phyloP scores from a whole-genome alignment of 129 eudicot genomes.

The Deinandra increscens region DNA sequence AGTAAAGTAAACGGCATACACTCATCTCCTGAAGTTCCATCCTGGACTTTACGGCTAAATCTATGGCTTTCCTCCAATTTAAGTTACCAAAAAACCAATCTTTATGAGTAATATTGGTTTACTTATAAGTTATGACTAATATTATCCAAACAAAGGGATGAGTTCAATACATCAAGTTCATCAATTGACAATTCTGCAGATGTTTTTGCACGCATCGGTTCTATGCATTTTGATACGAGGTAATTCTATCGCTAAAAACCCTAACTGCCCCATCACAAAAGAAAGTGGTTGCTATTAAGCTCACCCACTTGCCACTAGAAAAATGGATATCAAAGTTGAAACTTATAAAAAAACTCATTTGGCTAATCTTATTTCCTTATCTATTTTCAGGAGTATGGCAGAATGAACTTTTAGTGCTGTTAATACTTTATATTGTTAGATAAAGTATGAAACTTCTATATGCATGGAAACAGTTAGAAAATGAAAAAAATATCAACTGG shows the following conservation, averaged over 20 bases:
- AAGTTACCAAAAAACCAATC: neutral
- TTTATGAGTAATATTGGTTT: neutral
- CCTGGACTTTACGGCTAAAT: neutral
- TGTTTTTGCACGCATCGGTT: neutral
- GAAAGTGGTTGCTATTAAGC: neutral
- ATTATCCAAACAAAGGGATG: neutral
- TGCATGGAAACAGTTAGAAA: neutral
- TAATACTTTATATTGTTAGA: neutral
- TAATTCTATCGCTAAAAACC: neutral
- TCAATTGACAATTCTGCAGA: neutral
- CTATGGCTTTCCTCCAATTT: neutral
- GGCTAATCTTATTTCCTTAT: neutral
- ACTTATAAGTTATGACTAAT: neutral
- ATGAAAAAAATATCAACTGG: neutral
- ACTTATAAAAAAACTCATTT: neutral
- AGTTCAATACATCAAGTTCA: neutral
- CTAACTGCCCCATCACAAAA: neutral
- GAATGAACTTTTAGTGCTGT: neutral
- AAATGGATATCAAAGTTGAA: neutral
- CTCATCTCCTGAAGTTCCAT: neutral
- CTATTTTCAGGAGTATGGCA: neutral
- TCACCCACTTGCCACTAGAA: neutral
- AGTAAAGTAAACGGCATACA: neutral
- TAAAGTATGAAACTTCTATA: neutral
- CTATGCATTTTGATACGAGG: neutral